Evolutionary conservation across 2,329 filamentous ascomycete genomes (phyloP), one percentile per base, ranked within the genome.

Genomic region (Chaetoscypha palmicola): DNA sequence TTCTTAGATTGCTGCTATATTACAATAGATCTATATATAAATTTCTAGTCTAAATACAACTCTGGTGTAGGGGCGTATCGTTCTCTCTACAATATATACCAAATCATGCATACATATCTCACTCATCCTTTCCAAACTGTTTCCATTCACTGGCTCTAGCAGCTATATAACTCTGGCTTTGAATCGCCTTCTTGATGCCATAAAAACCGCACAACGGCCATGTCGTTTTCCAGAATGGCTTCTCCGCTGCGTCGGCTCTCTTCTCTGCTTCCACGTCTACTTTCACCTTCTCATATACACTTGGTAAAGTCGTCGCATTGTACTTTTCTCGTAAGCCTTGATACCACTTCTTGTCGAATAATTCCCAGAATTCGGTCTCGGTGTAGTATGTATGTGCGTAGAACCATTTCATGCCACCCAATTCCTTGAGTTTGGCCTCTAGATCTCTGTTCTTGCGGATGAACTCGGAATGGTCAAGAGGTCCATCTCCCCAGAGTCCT

Each of bases 311-410:
- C 1, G 66, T 67, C 10, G 82, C 83, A 37, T 70, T 61, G 63
- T 84, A 87, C 59, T 81, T 83, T 19, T 58, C 49, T 12, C 83
- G 68, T 53, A 88, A 66, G 1, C 58, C 66, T 23, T 84, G 73
- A 60, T 88, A 87, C 72, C 72, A 77, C 9, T 60, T 56, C 33
- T 67, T 64, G 38, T 76, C 70, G 60, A 86, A 86, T 40, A 79
- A 68, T 24, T 66, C 56, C 80, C 81, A 86, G 64, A 86, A 88
- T 58, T 85, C 77, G 0, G 73, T 66, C 58, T 84, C 75, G n/a
- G 75, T 73, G 62, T 92, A 92, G 66, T 89, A 94, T 0, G 86
- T 83, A 58, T 91, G 84, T 2, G 87, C 86, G 63, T 94, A 94
- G 10, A 94, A 69, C 83, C 86, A 92, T 68, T 94, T 94, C 68